A percentile compares a stretch with the other conserved stretches of the same genome.
phyloP scores from a whole-genome alignment of 768 basidiomycete genomes.

The Fomitopsis pulvina region DNA sequence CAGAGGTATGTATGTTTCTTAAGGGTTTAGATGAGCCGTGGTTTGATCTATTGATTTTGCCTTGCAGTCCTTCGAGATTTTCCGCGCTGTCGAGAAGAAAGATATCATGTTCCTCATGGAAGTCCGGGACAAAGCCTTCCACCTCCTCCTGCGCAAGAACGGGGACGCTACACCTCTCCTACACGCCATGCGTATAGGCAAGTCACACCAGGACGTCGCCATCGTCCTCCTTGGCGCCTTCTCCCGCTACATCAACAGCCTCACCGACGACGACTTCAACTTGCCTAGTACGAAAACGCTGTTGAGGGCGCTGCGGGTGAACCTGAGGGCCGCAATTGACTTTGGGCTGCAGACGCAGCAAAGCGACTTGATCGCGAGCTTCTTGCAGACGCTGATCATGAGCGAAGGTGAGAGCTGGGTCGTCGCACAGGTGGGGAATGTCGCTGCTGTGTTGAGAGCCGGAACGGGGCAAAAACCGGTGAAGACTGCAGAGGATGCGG shows the following conservation, averaged over 20 bases:
- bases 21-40: not conserved
- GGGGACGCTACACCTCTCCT: slow-evolving; percentile 86
- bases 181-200: slow-evolving; percentile 81
- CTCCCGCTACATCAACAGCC: slow-evolving; percentile 85
- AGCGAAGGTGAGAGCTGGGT: slow-evolving; percentile 93
- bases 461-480: slow-evolving; percentile 73
- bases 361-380: slow-evolving; percentile 83
- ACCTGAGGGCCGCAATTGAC: slow-evolving; percentile 90
- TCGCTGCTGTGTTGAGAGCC: slow-evolving; percentile 63
- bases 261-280: slow-evolving; percentile 74
- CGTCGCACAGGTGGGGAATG: slow-evolving; percentile 55
- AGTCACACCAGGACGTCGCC: slow-evolving; percentile 73
- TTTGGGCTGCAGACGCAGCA: slow-evolving; percentile 77
- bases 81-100: slow-evolving; percentile 79
- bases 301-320: slow-evolving; percentile 74
- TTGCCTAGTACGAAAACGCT: slow-evolving; percentile 60
- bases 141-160: slow-evolving; percentile 76
- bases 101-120: slow-evolving; percentile 83
- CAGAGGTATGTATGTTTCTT: slow-evolving; percentile 35
- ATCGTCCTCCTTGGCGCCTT: slow-evolving; percentile 86
- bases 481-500: slow-evolving; percentile 61
- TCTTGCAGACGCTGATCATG: slow-evolving; percentile 94
- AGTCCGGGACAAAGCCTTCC: slow-evolving; percentile 71
- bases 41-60: too few relatives aligned
- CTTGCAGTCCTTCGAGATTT: slow-evolving; percentile 54